A percentile compares a stretch with the other conserved stretches of the same genome.
Conservation (phyloP, 2,329 filamentous ascomycete genomes). For the Aspergillus carbonarius region DNA sequence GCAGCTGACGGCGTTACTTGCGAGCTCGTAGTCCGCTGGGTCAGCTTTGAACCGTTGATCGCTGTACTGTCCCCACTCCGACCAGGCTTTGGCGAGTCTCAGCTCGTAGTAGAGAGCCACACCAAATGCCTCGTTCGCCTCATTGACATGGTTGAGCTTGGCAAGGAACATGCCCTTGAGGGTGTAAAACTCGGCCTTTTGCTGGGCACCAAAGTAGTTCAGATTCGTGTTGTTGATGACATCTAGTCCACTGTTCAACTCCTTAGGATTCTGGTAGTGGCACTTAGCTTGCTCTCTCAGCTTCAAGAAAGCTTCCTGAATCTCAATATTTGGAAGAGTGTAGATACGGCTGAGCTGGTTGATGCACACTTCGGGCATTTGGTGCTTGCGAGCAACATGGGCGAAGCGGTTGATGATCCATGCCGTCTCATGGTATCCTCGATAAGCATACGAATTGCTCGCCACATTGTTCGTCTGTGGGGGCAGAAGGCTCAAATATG, state of each 20-base stretch:
- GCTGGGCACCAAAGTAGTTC: conserved; percentile 92
- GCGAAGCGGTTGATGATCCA: conserved; percentile 99
- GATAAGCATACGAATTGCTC: conserved; percentile 91
- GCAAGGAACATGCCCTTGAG: conserved; percentile 99
- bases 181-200: conserved; percentile 99
- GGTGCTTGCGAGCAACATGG: conserved; percentile 95
- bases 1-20: conserved; percentile 88
- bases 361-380: conserved; percentile 94
- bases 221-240: conserved; percentile 99
- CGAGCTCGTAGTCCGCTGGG: conserved; percentile 74
- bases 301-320: conserved; percentile 98
- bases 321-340: conserved; percentile 97
- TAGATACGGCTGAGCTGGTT: conserved; percentile 97
- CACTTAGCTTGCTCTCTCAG: conserved; percentile 98
- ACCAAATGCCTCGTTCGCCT: conserved; percentile 91
- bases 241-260: conserved; percentile 88
- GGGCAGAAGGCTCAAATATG: conserved; percentile 82
- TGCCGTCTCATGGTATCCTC: conserved; percentile 96
- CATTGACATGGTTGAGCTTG: conserved; percentile 84
- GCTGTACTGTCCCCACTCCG: conserved; percentile 98
- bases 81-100: conserved; percentile 94
- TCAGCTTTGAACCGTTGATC: conserved; percentile 95
- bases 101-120: conserved; percentile 96
- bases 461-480: conserved; percentile 77
- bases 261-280: conserved; percentile 92